Base-by-base conservation (phyloP, 169 alveolate species). In the Sarcocystis neurona region DNA sequence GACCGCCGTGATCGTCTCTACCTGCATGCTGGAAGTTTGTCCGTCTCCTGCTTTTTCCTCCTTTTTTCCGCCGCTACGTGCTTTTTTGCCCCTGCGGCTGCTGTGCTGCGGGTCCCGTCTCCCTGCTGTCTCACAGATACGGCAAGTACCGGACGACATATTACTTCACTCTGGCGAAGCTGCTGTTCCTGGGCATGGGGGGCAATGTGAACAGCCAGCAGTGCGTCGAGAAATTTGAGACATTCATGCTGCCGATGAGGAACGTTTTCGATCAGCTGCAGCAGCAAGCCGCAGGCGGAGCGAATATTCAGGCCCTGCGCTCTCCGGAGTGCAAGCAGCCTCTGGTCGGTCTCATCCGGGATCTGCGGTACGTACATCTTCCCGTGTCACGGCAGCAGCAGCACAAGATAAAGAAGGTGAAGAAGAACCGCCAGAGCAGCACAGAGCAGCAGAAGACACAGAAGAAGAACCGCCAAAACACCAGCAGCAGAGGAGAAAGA, bases 61-160 rank as follows among this genome's bases (percentile, higher is more conserved):
- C 27, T 39, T n/a, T n/a, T 27, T 44, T 74, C 70, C 27, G 23
- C 70, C 23, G 23, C 41, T 27, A 27, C 41, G 27, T 74, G n/a
- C 70, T 74, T 39, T 74, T 74, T 27, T n/a, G 23, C 41, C 27
- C 27, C 70, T 27, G 23, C 84, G 27, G 23, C 84, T 27, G 23
- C 84, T 39, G 23, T 27, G 68, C 27, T 27, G 23, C 27, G 23
- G 23, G n/a, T 44, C 41, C 70, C 23, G 23, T 23, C 27, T 74
- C 27, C 15, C 23, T 60, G 1, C 20, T 84, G 15, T 32, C 27
- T 48, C 56, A 60, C 43, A 90, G 93, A 79, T 96, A 96, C 85
- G 97, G 97, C 43, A 94, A 96, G 89, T 95, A 96, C 93, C 94
- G 99, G 50, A 96, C 98, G 32, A 94, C 94, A 47, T 97, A 97